Conservation (phyloP, 2,329 filamentous ascomycete species). For the Ophiostoma pallidulum region DNA sequence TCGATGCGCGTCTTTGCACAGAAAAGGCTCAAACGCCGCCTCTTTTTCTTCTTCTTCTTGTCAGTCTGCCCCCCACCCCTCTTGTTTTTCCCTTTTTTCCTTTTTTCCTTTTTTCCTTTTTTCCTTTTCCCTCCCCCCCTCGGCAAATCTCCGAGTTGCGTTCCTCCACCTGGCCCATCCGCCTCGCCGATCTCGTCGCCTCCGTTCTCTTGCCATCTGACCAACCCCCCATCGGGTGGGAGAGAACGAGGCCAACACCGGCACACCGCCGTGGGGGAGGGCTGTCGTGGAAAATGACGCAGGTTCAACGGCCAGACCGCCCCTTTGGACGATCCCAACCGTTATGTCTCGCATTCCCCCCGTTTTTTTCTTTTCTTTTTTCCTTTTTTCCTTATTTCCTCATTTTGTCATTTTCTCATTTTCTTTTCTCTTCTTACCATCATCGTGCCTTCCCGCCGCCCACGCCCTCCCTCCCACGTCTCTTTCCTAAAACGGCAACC, state of each 20-base stretch:
- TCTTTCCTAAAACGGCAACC: conserved; percentile 1
- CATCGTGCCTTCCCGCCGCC: neutral
- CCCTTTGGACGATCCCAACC: too few species aligned
- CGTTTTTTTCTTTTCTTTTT: too few species aligned
- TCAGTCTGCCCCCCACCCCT: too few species aligned
- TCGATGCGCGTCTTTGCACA: too few species aligned
- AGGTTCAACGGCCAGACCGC: neutral
- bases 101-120: neutral
- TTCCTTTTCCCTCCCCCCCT: neutral
- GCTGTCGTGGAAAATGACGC: conserved; percentile 3
- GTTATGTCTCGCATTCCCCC: neutral
- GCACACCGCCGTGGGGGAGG: too few species aligned
- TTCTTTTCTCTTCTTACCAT: neutral
- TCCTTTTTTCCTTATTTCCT: too few species aligned
- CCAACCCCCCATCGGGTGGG: too few species aligned
- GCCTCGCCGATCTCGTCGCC: too few species aligned
- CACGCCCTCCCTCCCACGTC: neutral
- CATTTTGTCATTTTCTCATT: neutral
- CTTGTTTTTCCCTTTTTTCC: neutral
- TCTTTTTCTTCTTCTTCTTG: too few species aligned
- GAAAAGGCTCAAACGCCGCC: too few species aligned
- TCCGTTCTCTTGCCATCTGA: too few species aligned
- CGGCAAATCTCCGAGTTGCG: neutral
- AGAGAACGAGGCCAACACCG: too few species aligned
- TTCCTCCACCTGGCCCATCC: neutral